phyloP scores from a whole-genome alignment of 108 stramenopile genomes.

The Pseudonitzschia multistriata region DNA sequence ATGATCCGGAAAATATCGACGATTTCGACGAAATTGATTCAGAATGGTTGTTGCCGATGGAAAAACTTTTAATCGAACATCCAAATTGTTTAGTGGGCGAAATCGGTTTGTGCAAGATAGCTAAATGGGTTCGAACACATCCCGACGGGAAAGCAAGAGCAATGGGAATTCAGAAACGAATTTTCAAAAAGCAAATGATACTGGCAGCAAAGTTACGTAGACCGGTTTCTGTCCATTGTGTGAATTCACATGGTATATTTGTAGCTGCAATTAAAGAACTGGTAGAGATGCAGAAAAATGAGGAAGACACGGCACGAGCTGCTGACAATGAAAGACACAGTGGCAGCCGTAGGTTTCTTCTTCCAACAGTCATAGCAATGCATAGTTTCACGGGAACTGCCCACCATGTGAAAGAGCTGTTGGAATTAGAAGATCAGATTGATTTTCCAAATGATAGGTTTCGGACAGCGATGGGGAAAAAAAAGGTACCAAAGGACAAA shows the following conservation, averaged over 20 bases:
- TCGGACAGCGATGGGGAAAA: constrained; percentile 3
- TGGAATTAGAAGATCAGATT: constrained; percentile 45
- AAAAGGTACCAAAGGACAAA: constrained; percentile 1
- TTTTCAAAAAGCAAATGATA: constrained; percentile 63
- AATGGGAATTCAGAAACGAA: constrained; percentile 55
- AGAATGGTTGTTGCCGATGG: constrained; percentile 59
- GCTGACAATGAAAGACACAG: not conserved
- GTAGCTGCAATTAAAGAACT: constrained; percentile 51
- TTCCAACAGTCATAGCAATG: constrained; percentile 73
- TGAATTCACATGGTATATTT: constrained; percentile 66
- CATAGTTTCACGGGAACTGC: constrained; percentile 84
- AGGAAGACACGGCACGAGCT: not conserved
- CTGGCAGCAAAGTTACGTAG: constrained; percentile 67
- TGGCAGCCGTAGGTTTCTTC: constrained; percentile 4
- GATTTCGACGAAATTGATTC: not conserved
- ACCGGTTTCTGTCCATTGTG: constrained; percentile 81
- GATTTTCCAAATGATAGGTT: constrained; percentile 18
- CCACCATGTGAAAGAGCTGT: constrained; percentile 72
- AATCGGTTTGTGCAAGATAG: constrained; percentile 83
- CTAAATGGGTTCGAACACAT: constrained; percentile 63
- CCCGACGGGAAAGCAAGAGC: constrained; percentile 69
- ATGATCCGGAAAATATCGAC: not conserved
- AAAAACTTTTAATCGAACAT: constrained; percentile 53
- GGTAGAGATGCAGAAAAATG: not conserved
- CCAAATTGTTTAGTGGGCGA: constrained; percentile 72